Base-by-base conservation (phyloP, 1,284 basidiomycete species). In the Phaffia rhodozyma region DNA sequence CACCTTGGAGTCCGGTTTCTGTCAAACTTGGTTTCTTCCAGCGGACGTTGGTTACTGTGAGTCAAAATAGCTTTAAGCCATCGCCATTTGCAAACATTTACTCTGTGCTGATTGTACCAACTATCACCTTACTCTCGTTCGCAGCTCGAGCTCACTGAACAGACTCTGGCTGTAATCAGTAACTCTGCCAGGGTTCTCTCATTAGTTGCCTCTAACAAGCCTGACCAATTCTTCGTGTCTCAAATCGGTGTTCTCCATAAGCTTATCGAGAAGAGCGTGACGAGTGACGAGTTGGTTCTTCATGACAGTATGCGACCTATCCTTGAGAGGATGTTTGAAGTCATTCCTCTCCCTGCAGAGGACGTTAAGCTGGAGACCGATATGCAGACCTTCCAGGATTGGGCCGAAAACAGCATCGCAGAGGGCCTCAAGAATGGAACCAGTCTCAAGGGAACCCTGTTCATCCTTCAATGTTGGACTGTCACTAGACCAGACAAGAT, bases 1-100 rank as follows among this genome's bases (percentile, higher is more conserved):
- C 82, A 59, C 91, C 91, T 21, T 91, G 96, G 87, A 85, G 82
- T n/a, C 91, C 94, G 71, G 91, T 97, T 20, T 88, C 87, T 13
- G 86, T 97, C 67, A 96, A 97, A 69, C 78, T 97, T 54, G 84
- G 86, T 60, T 96, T 86, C 75, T 96, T 97, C 77, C 83, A 86
- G 63, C 82, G 89, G 55, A 81, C 86, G 1, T 81, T 97, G 58
- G 86, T 88, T 69, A 84, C 86, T 79, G 91, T 89, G 70, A 68
- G 81, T 75, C 25, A 2, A 56, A 29, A 20, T 5, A 29, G 20
- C 25, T 13, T 32, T 59, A 48, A 38, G 6, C 49, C 20, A 11
- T 52, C 25, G 23, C 23, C 48, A 6, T 47, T 48, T 32, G 21
- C 34, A 9, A 4, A 69, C 29, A 53, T 68, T 49, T 23, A 27